Percentiles rank a stretch among this genome's conserved stretches.
These are phyloP conservation scores for Rhododendron mucronatum DNA, from an alignment of 148 eudicot genomes.

Conservation along the genomic window DNA sequence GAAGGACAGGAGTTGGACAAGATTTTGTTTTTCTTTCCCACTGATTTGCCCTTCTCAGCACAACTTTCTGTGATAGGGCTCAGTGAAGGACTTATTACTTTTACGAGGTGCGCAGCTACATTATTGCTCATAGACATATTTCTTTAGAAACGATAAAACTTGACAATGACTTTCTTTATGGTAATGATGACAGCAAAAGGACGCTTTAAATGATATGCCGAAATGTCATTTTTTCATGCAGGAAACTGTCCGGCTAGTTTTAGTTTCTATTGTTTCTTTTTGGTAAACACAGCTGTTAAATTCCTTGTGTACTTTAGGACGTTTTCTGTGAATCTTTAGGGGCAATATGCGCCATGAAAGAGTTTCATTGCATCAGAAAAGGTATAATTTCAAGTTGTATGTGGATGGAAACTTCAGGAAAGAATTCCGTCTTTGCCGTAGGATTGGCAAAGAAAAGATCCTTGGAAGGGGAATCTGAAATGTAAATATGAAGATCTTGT, in stretches of 20 bases:
- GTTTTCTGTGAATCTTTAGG: not conserved
- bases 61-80: constrained; percentile 92
- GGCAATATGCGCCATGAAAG: not conserved
- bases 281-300: not conserved
- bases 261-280: not conserved
- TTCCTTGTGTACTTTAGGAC: not conserved
- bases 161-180: not conserved
- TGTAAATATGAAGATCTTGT: not conserved
- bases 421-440: not conserved
- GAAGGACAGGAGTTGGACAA: constrained; percentile 93
- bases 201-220: not conserved
- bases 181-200: not conserved
- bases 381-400: not conserved
- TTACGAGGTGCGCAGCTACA: constrained; percentile 57
- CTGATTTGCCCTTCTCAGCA: constrained; percentile 59
- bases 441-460: not conserved
- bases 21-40: constrained; percentile 74
- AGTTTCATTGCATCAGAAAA: not conserved
- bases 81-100: constrained; percentile 92
- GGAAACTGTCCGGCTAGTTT: not conserved
- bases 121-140: not conserved
- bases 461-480: not conserved
- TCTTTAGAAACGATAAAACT: not conserved
- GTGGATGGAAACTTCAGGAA: not conserved
- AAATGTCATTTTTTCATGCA: not conserved